Evolutionary conservation across 139 green algal species (phyloP), one percentile per base, ranked within the genome.

Genomic region (Chlamydomonas applanata): DNA sequence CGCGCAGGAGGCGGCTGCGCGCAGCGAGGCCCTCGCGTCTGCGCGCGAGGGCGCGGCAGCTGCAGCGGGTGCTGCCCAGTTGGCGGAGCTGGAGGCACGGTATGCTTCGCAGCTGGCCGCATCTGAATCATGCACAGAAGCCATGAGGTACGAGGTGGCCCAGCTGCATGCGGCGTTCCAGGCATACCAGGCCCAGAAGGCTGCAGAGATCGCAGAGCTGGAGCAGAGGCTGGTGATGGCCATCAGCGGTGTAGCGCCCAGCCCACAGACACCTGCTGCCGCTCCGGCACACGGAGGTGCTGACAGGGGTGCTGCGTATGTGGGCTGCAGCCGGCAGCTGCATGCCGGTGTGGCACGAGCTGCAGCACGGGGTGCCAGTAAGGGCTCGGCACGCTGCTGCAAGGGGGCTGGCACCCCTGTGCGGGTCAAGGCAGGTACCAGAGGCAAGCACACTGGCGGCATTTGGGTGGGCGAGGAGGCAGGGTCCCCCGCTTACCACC

Each of bases 161-260:
- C 17, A 77, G 36, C 35, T 84, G 53, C 62, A 53, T 17, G 78
- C 73, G 14, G 59, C 52, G 20, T 74, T 72, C 68, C 63, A 59
- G 14, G 56, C 71, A 30, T 85, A 81, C 62, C 74, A 82, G 36
- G n/a, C 20, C 20, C 75, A 81, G 46, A 84, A 83, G 65, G 54
- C 40, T 16, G 70, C 46, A 0, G 83, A 88, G 33, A 33, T 85
- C 24, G 59, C 66, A 7, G 24, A 20, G 1, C 60, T 88, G 63
- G 75, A 88, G 63, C 27, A 30, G 32, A 61, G 72, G 17, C 27
- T 85, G 19, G 62, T 70, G 17, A 53, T 34, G 2, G 57, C 71
- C 70, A 71, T 88, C 36, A 19, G 29, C 24, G 54, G 61, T 16
- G 40, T 14, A 7, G 65, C 14, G 32, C 65, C 35, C 7, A 33